Evolutionary conservation across 805 yeast species (phyloP), one percentile per base, ranked within the genome.

Genomic region (Vanderwaltozyma yarrowii): DNA sequence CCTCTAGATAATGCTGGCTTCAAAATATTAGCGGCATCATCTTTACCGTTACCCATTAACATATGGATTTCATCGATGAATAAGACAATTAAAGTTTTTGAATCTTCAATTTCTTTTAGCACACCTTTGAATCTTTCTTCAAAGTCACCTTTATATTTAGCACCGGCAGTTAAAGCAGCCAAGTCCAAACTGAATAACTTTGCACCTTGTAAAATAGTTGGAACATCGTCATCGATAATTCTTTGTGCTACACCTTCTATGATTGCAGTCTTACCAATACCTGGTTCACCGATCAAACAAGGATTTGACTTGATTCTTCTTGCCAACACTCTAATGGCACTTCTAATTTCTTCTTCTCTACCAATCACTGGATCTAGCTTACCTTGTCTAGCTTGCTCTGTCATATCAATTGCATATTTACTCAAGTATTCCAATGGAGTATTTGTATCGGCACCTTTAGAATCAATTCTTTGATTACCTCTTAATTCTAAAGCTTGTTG

Each of bases 1-100:
- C 98, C 97, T 65, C 98, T 79, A 2, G 98, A 96, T 46, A 92
- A 74, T 73, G 94, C 94, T 28, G 98, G 98, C 66, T 92, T 92
- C 61, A 92, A 75, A 54, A 92, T 74, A 63, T 92, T 92, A 30
- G 98, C 98, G 31, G 95, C 95, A 61, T 92, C 98, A 45, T 83
- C 78, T 65, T 88, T 92, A 59, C 98, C 98, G 59, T 92, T 95
- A 52, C 98, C 98, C 98, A 92, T 92, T 49, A 92, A 75, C 96
- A 92, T 92, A 66, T 92, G 98, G 59, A 92, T 92, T 65, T 92
- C 98, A 66, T 92, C 98, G 52, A 92, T 84, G 67, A 92, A 92
- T 41, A 92, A 71, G 46, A 92, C 78, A 47, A 92, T 86, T 75
- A 87, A 73, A 35, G 76, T 81, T 52, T 80, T 78, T 1, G 94